These are phyloP conservation scores for Glycine latifolia DNA, from an alignment of 306 rosid species.

Conservation along the genomic window DNA sequence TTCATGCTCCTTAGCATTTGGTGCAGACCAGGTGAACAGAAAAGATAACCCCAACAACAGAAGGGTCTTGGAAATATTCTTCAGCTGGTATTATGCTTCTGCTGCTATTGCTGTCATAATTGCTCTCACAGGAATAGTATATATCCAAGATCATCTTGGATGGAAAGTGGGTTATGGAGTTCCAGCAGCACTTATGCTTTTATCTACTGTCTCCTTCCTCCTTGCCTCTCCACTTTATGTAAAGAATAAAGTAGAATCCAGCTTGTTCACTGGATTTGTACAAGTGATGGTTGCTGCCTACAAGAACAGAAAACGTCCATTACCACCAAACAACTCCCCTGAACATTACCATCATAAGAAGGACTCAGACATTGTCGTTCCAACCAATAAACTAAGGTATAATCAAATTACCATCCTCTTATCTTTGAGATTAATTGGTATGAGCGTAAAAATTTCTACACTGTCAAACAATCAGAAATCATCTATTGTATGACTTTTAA, in stretches of 20 bases:
- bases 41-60: conserved; percentile 58
- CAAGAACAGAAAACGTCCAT: conserved; percentile 59
- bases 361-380: conserved; percentile 56
- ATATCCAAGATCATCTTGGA: conserved; percentile 65
- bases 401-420: neutral
- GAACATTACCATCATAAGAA: conserved; percentile 52
- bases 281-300: conserved; percentile 57
- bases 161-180: conserved; percentile 79
- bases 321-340: conserved; percentile 47
- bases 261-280: conserved; percentile 63
- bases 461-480: neutral
- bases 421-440: neutral
- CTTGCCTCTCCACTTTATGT: conserved; percentile 67
- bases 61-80: conserved; percentile 65
- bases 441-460: neutral
- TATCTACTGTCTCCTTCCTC: conserved; percentile 56
- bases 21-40: conserved; percentile 72
- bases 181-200: conserved; percentile 66
- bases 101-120: conserved; percentile 54
- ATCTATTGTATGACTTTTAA: too few species aligned
- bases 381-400: conserved; percentile 71
- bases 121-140: conserved; percentile 65
- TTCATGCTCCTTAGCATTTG: conserved; percentile 73
- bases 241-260: conserved; percentile 53
- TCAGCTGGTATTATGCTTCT: conserved; percentile 72